Evolutionary conservation across 306 rosid genomes (phyloP).

Genomic region (Abrus precatorius): DNA sequence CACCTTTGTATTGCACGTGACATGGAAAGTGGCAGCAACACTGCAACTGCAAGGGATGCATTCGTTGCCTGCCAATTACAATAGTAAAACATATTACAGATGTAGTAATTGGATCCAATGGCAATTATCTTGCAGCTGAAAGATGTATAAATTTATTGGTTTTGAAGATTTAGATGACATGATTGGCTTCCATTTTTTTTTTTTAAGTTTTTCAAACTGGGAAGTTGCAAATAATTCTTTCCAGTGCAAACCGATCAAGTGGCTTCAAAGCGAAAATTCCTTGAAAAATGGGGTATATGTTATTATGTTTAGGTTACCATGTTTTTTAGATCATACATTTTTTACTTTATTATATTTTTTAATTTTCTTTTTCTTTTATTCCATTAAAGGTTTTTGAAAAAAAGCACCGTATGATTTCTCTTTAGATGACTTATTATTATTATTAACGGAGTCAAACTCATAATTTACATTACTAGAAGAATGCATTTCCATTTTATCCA

Average conservation of each 20-base stretch:
- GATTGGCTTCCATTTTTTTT: neutral
- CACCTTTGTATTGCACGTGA: slow-evolving; percentile 40
- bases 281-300: neutral
- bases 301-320: too few species aligned
- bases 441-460: too few species aligned
- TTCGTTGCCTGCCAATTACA: slow-evolving; percentile 2
- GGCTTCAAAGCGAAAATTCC: neutral
- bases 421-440: too few species aligned
- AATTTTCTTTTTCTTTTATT: too few species aligned
- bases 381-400: too few species aligned
- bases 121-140: neutral
- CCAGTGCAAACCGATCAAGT: slow-evolving; percentile 12
- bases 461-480: too few species aligned
- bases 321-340: too few species aligned
- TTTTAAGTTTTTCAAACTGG: neutral
- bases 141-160: slow-evolving; percentile 18
- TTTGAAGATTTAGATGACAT: slow-evolving; percentile 28
- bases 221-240: neutral
- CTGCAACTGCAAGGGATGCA: slow-evolving; percentile 21
- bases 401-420: too few species aligned
- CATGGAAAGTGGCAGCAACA: slow-evolving; percentile 16
- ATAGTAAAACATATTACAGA: neutral
- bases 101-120: neutral
- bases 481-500: too few species aligned
- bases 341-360: too few species aligned